Base-by-base conservation (phyloP, 495 filamentous ascomycete genomes). In the Penicillium goetzii region DNA sequence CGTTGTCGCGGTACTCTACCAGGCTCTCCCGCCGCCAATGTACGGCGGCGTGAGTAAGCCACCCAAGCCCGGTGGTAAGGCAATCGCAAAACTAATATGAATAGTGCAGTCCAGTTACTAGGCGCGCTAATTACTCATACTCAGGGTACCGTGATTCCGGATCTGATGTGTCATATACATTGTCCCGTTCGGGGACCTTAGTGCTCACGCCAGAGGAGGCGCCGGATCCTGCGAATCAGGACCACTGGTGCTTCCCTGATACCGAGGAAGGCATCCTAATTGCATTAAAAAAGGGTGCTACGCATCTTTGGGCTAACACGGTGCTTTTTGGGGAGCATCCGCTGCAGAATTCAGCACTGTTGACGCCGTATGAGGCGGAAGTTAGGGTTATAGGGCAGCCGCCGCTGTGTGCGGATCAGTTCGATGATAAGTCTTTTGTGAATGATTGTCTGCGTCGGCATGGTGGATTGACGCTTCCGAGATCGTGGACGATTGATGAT, bases 291-390 rank as follows among this genome's bases (percentile, higher is more conserved):
- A 57, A 51, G 52, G 75, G 74, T 1, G 72, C 72, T 4, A 78
- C 75, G 8, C 72, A 75, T 59, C 56, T 76, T 6, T 78, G 75
- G 75, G 75, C 74, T 0, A 78, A 76, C 32, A 76, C 75, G 6
- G 69, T 75, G 21, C 58, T 76, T n/a, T 78, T 76, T 34, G 56
- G 67, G 9, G 65, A 69, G 25, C 74, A 78, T 55, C 72, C 75
- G 2, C 36, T 78, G 12, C 75, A 78, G 56, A 62, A 56, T 0
- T 75, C 74, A 1, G 17, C 49, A 3, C 30, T 25, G 28, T 59
- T 76, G 15, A 61, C 47, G 8, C 52, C 64, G 33, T 54, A 60
- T n/a, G 66, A 71, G 34, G 55, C 49, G 15, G 10, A 43, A 15
- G n/a, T 76, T 4, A 58, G 41, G 11, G 68, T 78, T 11, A 38